phyloP scores from a whole-genome alignment of 2,329 filamentous ascomycete genomes.

The Colletotrichum lentis region DNA sequence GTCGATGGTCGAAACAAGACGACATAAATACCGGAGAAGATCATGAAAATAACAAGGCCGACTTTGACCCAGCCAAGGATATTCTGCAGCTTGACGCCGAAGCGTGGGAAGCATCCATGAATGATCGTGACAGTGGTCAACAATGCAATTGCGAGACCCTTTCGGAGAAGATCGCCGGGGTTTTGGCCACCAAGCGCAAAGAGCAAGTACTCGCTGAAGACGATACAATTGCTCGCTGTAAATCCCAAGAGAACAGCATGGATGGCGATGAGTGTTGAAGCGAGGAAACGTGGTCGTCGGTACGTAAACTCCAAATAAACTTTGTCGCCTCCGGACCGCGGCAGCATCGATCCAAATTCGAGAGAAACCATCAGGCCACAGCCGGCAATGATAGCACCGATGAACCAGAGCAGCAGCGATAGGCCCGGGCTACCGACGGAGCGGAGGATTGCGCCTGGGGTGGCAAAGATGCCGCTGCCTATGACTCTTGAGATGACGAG shows the following conservation, averaged over 20 bases:
- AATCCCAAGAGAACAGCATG: conserved; percentile 72
- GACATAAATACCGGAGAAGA: conserved; percentile 66
- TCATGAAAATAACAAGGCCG: conserved; percentile 67
- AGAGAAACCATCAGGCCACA: conserved; percentile 69
- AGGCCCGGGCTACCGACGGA: conserved; percentile 73
- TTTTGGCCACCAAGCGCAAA: conserved; percentile 64
- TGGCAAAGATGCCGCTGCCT: conserved; percentile 76
- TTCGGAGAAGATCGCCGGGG: conserved; percentile 60
- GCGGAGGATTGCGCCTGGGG: conserved; percentile 71
- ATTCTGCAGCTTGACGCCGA: conserved; percentile 68
- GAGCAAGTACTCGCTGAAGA: conserved; percentile 71
- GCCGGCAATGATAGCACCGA: conserved; percentile 68
- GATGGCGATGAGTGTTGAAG: conserved; percentile 69
- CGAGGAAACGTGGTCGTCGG: conserved; percentile 68
- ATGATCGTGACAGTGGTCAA: conserved; percentile 65
- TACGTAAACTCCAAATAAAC: conserved; percentile 77
- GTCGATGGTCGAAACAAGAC: conserved; percentile 55
- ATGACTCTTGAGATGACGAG: conserved; percentile 74
- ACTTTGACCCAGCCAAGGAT: conserved; percentile 71
- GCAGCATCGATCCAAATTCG: conserved; percentile 76
- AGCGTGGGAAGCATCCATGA: conserved; percentile 65
- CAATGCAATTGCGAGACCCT: conserved; percentile 64
- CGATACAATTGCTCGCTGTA: conserved; percentile 74
- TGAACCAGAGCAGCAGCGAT: conserved; percentile 68
- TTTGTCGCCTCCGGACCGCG: conserved; percentile 73